phyloP scores from a whole-genome alignment of 1,284 basidiomycete genomes.

The Psilocybe mexicana region DNA sequence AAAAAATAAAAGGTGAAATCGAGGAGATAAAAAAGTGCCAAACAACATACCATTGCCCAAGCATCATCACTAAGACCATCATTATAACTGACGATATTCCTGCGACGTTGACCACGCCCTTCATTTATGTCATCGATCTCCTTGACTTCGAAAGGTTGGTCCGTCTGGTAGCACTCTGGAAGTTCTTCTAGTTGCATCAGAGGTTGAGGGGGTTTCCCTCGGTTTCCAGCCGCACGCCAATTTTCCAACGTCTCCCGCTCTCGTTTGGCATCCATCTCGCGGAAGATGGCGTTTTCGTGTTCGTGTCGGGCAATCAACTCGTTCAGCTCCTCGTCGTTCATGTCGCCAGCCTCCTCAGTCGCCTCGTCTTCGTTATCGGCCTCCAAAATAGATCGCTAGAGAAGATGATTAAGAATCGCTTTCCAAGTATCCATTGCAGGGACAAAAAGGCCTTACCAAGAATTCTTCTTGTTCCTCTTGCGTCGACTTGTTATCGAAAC shows the following conservation, averaged over 20 bases:
- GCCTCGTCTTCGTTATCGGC: constrained; percentile 91
- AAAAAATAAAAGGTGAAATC: constrained; percentile 2
- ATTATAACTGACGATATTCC: constrained; percentile 89
- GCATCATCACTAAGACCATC: constrained; percentile 95
- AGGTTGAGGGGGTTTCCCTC: constrained; percentile 76
- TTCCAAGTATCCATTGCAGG: constrained; percentile 11
- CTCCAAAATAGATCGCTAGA: constrained; percentile 81
- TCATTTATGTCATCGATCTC: constrained; percentile 72
- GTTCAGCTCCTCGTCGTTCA: constrained; percentile 98
- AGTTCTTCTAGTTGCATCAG: constrained; percentile 91
- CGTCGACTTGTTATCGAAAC: constrained; percentile 98
- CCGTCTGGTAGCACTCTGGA: constrained; percentile 88
- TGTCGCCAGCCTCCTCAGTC: constrained; percentile 90
- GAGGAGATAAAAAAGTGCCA: not conserved
- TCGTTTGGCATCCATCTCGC: constrained; percentile 84
- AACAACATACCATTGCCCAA: constrained; percentile 70
- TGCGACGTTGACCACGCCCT: constrained; percentile 83
- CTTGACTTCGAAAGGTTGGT: constrained; percentile 74
- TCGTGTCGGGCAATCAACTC: constrained; percentile 89
- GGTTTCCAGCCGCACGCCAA: constrained; percentile 79
- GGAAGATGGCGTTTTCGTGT: constrained; percentile 78
- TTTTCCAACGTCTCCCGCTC: constrained; percentile 66
- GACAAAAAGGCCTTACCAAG: constrained; percentile 49
- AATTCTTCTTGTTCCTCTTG: constrained; percentile 97
- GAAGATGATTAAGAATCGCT: constrained; percentile 8